Conservation (phyloP, 1,284 basidiomycete genomes). For the Tranzscheliella williamsii region DNA sequence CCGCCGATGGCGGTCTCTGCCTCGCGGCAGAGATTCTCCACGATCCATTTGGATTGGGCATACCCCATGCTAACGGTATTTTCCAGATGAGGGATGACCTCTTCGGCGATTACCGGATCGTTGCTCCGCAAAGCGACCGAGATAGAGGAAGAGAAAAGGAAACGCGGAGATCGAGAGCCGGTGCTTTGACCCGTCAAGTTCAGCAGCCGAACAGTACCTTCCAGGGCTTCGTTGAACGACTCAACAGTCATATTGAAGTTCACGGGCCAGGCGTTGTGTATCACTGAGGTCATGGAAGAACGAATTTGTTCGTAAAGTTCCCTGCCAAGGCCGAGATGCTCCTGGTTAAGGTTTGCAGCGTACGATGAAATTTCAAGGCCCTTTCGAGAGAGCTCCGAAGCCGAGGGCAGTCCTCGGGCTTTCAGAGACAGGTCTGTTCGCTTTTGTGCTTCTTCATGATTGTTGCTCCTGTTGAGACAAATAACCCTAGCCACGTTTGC, state of each 20-base stretch:
- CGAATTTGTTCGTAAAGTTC: slow-evolving; percentile 10
- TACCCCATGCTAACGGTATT: slow-evolving; percentile 67
- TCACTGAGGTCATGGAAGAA: slow-evolving; percentile 14
- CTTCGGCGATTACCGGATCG: slow-evolving; percentile 61
- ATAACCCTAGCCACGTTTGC: slow-evolving; percentile 12
- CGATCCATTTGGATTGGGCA: slow-evolving; percentile 69
- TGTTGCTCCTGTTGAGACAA: slow-evolving; percentile 24
- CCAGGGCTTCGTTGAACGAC: slow-evolving; percentile 55
- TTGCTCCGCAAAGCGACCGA: slow-evolving; percentile 62
- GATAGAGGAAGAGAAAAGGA: slow-evolving; percentile 69
- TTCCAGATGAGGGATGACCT: slow-evolving; percentile 61
- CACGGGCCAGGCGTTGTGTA: slow-evolving; percentile 48
- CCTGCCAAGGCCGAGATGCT: slow-evolving; percentile 11
- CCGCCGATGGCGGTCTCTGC: slow-evolving; percentile 53
- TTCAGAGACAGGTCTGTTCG: slow-evolving; percentile 19
- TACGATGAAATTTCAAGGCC: slow-evolving; percentile 4
- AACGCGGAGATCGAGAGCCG: slow-evolving; percentile 61
- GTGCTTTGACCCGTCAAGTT: slow-evolving; percentile 65
- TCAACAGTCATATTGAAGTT: slow-evolving; percentile 43
- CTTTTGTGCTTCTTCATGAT: slow-evolving; percentile 21
- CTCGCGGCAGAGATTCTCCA: slow-evolving; percentile 67
- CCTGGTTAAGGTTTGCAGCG: slow-evolving; percentile 13
- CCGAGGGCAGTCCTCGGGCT: slow-evolving; percentile 7
- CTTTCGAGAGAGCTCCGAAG: background rate
- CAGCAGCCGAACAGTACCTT: slow-evolving; percentile 67